Base-by-base conservation (phyloP, 129 eudicot genomes). In the Tagetes patula region DNA sequence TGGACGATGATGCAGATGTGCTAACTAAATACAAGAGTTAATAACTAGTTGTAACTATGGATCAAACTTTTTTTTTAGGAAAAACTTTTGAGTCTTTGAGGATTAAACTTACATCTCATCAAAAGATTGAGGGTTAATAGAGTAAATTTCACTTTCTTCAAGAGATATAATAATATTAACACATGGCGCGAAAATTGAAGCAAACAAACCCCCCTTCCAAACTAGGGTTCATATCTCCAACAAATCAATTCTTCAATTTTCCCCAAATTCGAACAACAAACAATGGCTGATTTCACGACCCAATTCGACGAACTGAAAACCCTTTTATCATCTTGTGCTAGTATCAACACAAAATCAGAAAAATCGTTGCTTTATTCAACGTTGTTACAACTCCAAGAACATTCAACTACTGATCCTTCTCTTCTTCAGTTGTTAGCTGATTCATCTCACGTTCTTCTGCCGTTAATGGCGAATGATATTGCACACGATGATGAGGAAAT, bases 401-500 rank as follows among this genome's bases (percentile, higher is more conserved):
- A 85, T 63, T 69, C 91, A 7, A 68, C 69, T 69, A 69, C 39
- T 32, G 85, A 91, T 43, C 60, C 80, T 69, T 67, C 76, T 34
- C 75, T 82, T 1, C 75, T 92, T 36, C 80, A 80, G 54, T 67
- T 47, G 4, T 83, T 92, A 31, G 80, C 81, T 53, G 86, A 82
- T 31, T 79, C 90, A 1, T 80, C 77, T 61, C 68, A 49, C 47
- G 20, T 63, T 14, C 70, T 92, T 11, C 37, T 92, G 33, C 71
- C 89, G 31, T 59, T 77, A 4, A 77, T 87, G 47, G 69, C 82
- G 2, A 4, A 36, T 40, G 96, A 87, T 66, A 81, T 92, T 54
- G 40, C 78, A 11, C 55, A 75, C 11, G 75, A 77, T 30, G 95
- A 89, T 34, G 96, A 92, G 83, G 96, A 92, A 84, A 84, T 89